Conservation (phyloP, 2,329 filamentous ascomycete species). For the Paecilomyces fulvus region DNA sequence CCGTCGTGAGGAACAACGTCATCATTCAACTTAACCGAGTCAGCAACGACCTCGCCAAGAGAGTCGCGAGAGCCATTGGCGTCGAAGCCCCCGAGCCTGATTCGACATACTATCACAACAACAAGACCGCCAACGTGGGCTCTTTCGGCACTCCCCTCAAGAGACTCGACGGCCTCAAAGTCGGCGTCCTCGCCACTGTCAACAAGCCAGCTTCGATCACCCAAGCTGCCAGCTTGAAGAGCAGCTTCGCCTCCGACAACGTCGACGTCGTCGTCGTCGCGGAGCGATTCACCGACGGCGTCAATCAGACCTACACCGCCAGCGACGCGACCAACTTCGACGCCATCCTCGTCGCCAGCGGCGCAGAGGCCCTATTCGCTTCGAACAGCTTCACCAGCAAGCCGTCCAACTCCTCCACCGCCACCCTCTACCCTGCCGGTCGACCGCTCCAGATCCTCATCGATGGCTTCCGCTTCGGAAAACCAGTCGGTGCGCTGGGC, state of each 20-base stretch:
- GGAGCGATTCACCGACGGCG: constrained; percentile 46
- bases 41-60: constrained; percentile 56
- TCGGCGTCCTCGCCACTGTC: constrained; percentile 53
- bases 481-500: constrained; percentile 57
- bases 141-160: constrained; percentile 52
- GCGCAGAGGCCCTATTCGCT: constrained; percentile 46
- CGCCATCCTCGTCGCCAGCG: constrained; percentile 49
- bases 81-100: constrained; percentile 52
- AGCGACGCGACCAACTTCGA: constrained; percentile 46
- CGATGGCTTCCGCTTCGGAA: constrained; percentile 60
- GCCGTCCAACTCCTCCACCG: constrained; percentile 25
- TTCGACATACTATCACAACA: constrained; percentile 58
- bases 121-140: constrained; percentile 54
- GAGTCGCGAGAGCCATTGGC: constrained; percentile 56
- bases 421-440: constrained; percentile 54
- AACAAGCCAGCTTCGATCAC: constrained; percentile 36
- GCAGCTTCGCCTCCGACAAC: constrained; percentile 31
- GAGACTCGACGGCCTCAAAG: constrained; percentile 53
- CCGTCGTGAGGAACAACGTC: constrained; percentile 55
- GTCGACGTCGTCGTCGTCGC: constrained; percentile 54
- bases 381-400: constrained; percentile 10
- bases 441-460: constrained; percentile 56
- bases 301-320: constrained; percentile 57
- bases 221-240: constrained; percentile 44
- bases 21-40: constrained; percentile 61